Base-by-base conservation (phyloP, 768 basidiomycete species). In the Tylopilus subfusipes region DNA sequence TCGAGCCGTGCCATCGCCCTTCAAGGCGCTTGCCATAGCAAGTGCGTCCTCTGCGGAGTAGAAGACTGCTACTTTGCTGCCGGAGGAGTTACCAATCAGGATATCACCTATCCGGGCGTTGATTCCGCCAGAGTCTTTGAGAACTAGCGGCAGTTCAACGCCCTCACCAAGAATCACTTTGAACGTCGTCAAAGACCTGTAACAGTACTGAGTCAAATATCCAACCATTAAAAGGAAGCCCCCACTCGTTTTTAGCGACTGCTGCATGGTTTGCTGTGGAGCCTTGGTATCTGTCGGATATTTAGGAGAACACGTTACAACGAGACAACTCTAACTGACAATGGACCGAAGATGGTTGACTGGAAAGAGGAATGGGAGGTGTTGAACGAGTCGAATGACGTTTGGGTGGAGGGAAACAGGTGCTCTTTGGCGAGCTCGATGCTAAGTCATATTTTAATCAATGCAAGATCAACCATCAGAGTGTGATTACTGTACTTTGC, bases 331-430 rank as follows among this genome's bases (percentile, higher is more conserved):
- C 42, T 47, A 53, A 73, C 84, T 60, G 51, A 85, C 85, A 85
- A 64, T 49, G 83, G 82, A 21, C 83, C 84, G 59, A 87, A 87
- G 25, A 87, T 86, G 1, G 85, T 86, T n/a, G 80, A 74, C 34
- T 72, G 71, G 54, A 72, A 79, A 71, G 80, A 82, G 9, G 65
- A 62, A 4, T 70, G 53, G 16, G 50, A 11, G 1, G 61, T 24
- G n/a, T 39, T 52, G 54, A 68, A 64, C 50, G 65, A 47, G 51
- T 48, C 47, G 51, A 59, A 48, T 56, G 62, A 45, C 30, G 63
- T 55, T 30, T 63, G 59, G 8, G 63, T 59, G 11, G 72, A 66
- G n/a, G 79, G 80, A 60, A 81, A 80, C n/a, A 81, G 55, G 7
- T 72, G 76, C 27, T 79, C 73, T 58, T 76, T 79, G 3, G 74